Percentiles rank a stretch among this genome's conserved stretches.
phyloP scores from a whole-genome alignment of 2,329 filamentous ascomycete genomes.

The Diaporthe sp. region DNA sequence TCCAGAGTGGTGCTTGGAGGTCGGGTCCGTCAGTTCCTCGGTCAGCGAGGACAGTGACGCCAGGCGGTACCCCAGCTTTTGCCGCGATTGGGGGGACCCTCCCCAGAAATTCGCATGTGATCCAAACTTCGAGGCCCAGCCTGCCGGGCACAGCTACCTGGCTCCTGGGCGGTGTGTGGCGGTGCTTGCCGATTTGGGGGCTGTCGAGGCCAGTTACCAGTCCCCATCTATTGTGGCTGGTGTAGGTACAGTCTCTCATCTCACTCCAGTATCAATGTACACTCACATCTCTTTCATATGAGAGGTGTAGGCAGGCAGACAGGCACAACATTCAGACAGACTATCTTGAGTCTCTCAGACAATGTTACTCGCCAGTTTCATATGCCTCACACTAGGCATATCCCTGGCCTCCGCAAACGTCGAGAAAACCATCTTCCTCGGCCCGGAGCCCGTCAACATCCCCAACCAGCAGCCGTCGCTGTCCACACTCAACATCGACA shows the following conservation, averaged over 20 bases:
- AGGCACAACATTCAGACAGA: background rate
- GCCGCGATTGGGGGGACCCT: conserved; percentile 23
- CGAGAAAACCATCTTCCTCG: conserved; percentile 91
- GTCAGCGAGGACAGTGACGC: conserved; percentile 25
- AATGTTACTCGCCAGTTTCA: background rate
- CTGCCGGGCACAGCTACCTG: background rate
- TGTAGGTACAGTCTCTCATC: background rate
- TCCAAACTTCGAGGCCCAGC: background rate
- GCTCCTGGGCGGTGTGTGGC: background rate
- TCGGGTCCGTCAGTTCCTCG: conserved; percentile 22
- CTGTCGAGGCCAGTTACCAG: background rate
- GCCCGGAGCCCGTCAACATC: conserved; percentile 69
- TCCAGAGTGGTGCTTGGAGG: conserved; percentile 12
- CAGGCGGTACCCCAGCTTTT: conserved; percentile 20
- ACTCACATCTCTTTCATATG: conserved; percentile 1
- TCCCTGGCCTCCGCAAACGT: conserved; percentile 73
- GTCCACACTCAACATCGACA: conserved; percentile 71
- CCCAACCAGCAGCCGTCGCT: conserved; percentile 68
- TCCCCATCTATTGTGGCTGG: conserved; percentile 9
- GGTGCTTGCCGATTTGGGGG: background rate
- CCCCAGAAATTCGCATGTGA: conserved; percentile 25
- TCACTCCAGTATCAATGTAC: background rate
- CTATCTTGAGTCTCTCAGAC: background rate
- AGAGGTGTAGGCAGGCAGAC: background rate
- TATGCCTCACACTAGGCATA: conserved; percentile 39